Percentiles rank a stretch among this genome's conserved stretches.
Evolutionary conservation across 75 land plant genomes (phyloP).

Genomic region (Isoetes taiwanensis): DNA sequence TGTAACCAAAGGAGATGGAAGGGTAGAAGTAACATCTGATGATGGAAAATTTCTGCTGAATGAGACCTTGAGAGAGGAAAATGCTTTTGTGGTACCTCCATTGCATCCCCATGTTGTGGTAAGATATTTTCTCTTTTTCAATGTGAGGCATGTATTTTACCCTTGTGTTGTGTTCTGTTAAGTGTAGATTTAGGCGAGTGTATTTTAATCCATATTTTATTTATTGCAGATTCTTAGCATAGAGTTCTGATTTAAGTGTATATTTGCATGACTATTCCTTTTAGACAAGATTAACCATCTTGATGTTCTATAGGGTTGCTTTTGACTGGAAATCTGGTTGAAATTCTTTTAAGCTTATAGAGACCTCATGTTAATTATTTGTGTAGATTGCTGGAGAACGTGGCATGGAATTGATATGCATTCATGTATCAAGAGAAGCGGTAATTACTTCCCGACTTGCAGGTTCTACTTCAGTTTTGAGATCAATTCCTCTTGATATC

Average conservation of each 20-base stretch:
- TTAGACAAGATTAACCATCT: no score
- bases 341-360: no score
- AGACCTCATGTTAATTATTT: not conserved
- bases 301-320: no score
- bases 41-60: not conserved
- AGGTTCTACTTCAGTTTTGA: not conserved
- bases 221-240: no score
- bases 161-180: no score
- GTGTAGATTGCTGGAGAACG: not conserved
- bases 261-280: no score
- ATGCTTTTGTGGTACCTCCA: not conserved
- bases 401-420: conserved; percentile 2
- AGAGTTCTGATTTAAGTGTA: not conserved
- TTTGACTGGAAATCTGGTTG: no score
- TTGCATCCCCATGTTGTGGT: conserved; percentile 4
- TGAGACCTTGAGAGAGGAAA: not conserved
- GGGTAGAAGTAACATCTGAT: not conserved
- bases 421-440: not conserved
- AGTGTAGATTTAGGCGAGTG: no score
- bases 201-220: no score
- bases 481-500: not conserved
- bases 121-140: no score
- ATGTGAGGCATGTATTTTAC: no score
- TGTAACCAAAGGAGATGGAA: not conserved
- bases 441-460: not conserved